A percentile compares a stretch with the other conserved stretches of the same genome.
phyloP scores from a whole-genome alignment of 2,329 filamentous ascomycete species.

The Penicillium verrucosum region DNA sequence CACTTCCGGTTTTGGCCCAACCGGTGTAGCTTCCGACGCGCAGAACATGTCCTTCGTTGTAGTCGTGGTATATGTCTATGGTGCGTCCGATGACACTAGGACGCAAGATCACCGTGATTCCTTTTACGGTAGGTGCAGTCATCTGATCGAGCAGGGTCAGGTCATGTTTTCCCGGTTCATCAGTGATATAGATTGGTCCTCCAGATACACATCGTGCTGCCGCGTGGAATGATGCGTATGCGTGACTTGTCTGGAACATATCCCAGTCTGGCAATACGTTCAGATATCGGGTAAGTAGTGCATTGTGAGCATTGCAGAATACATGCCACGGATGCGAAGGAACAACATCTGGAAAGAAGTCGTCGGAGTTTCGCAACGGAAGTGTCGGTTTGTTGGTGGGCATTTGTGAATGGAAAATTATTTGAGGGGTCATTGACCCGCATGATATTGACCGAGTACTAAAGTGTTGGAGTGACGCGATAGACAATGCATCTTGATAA shows the following conservation, averaged over 20 bases:
- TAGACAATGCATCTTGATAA: slow-evolving; percentile 84
- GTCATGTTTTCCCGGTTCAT: slow-evolving; percentile 79
- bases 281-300: slow-evolving; percentile 75
- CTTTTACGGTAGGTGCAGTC: slow-evolving; percentile 68
- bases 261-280: slow-evolving; percentile 85
- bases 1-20: slow-evolving; percentile 62
- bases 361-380: slow-evolving; percentile 76
- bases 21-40: slow-evolving; percentile 79
- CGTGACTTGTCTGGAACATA: slow-evolving; percentile 67
- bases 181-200: slow-evolving; percentile 92
- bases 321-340: slow-evolving; percentile 90
- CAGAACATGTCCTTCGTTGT: slow-evolving; percentile 69
- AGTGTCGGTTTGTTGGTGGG: slow-evolving; percentile 71
- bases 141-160: slow-evolving; percentile 73
- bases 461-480: slow-evolving; percentile 75
- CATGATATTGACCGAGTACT: slow-evolving; percentile 77
- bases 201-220: slow-evolving; percentile 86
- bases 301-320: slow-evolving; percentile 89
- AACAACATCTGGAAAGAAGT: slow-evolving; percentile 83
- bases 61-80: slow-evolving; percentile 70
- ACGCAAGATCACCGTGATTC: slow-evolving; percentile 75
- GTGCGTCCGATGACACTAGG: slow-evolving; percentile 72
- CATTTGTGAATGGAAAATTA: slow-evolving; percentile 80
- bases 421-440: slow-evolving; percentile 88
- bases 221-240: slow-evolving; percentile 79